These are phyloP conservation scores for Globisporangium rhizosaccharum DNA, from an alignment of 352 stramenopile species.

Conservation along the genomic window DNA sequence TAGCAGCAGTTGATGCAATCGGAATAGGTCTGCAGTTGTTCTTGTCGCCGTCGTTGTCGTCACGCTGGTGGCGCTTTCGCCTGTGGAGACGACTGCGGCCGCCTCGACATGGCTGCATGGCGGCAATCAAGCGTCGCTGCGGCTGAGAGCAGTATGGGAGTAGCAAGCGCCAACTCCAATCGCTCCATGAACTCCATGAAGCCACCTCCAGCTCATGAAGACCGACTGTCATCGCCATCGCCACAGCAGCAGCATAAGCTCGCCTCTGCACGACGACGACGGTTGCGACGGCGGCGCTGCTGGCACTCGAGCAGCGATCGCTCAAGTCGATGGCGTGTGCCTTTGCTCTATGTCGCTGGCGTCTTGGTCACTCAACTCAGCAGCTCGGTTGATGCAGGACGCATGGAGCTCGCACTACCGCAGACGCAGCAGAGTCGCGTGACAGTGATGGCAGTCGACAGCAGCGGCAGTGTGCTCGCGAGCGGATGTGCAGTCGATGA, in stretches of 20 bases:
- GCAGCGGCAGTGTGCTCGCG: slow-evolving; percentile 1
- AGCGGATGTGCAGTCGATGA: slow-evolving; percentile 1
- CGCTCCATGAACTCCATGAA: too few relatives aligned
- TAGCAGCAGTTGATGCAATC: too few relatives aligned
- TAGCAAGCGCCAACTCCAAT: too few relatives aligned
- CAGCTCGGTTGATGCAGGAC: not conserved
- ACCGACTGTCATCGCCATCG: not conserved
- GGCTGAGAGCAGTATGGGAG: too few relatives aligned
- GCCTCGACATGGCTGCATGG: too few relatives aligned
- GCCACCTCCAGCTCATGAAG: too few relatives aligned
- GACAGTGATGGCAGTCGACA: slow-evolving; percentile 1
- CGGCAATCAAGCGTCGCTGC: too few relatives aligned
- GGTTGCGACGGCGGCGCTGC: not conserved
- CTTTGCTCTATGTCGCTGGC: not conserved
- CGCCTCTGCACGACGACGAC: not conserved
- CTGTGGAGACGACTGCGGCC: too few relatives aligned
- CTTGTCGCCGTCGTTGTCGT: too few relatives aligned
- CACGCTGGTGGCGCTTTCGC: too few relatives aligned
- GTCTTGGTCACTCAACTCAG: not conserved
- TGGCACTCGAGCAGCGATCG: not conserved
- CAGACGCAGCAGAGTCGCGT: not conserved
- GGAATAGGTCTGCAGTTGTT: too few relatives aligned
- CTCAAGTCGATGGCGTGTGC: not conserved
- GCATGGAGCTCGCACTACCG: slow-evolving; percentile 2
- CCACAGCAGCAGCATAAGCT: not conserved